Evolutionary conservation across 75 land plant genomes (phyloP).

Genomic region (Chamaecyparis obtusa): DNA sequence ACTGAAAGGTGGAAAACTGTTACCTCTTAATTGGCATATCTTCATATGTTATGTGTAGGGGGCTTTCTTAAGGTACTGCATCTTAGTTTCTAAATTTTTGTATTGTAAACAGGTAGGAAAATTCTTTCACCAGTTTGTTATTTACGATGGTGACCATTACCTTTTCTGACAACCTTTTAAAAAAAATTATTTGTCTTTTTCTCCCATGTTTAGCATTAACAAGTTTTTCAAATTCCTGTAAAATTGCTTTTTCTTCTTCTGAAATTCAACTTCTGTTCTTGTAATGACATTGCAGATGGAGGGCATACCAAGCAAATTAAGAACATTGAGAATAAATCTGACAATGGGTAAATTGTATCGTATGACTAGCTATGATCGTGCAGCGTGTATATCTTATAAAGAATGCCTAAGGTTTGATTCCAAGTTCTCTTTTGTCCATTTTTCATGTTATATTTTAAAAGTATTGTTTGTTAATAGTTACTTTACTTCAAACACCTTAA

Average conservation of each 20-base stretch:
- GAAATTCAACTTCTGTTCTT: background rate
- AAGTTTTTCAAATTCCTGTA: background rate
- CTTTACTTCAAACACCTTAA: background rate
- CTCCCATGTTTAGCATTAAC: background rate
- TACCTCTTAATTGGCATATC: background rate
- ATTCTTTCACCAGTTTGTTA: background rate
- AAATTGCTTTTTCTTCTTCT: background rate
- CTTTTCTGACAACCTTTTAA: background rate
- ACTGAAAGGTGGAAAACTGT: background rate
- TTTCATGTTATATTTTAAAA: background rate
- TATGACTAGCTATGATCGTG: slow-evolving; percentile 68
- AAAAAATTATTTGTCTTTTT: background rate
- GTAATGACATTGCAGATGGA: slow-evolving; percentile 65
- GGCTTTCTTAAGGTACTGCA: background rate
- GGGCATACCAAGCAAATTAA: slow-evolving; percentile 84
- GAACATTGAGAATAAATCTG: slow-evolving; percentile 78
- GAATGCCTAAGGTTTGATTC: slow-evolving; percentile 80
- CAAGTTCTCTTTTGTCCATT: background rate
- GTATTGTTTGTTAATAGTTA: background rate
- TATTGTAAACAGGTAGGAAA: background rate
- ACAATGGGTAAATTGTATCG: slow-evolving; percentile 84
- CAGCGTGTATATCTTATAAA: slow-evolving; percentile 72
- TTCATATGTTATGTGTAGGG: background rate
- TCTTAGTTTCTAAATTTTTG: background rate
- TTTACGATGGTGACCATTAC: background rate